Percentiles rank a stretch among this genome's conserved stretches.
These are phyloP conservation scores for Sclerotinia spermophila DNA, from an alignment of 2,329 filamentous ascomycete genomes.

Conservation along the genomic window DNA sequence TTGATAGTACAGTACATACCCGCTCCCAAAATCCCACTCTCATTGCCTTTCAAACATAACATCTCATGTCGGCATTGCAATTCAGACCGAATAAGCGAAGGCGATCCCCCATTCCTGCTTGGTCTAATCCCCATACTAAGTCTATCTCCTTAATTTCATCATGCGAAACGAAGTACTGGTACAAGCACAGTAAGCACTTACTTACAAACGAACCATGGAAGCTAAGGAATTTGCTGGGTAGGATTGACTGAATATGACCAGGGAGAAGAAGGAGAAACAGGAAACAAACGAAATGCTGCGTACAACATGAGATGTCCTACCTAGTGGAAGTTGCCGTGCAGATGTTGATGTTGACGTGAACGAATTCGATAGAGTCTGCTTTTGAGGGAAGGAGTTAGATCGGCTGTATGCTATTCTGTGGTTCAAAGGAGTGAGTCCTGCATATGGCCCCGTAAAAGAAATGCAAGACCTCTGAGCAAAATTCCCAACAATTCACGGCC, in stretches of 20 bases:
- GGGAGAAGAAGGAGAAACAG: background rate
- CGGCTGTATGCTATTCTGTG: background rate
- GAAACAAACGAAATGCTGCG: background rate
- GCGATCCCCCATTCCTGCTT: background rate
- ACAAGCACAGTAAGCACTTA: conserved; percentile 2
- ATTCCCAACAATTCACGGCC: background rate
- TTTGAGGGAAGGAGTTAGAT: background rate
- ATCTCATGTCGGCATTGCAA: background rate
- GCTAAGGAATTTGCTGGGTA: background rate
- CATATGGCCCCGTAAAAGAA: background rate
- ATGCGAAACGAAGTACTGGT: background rate
- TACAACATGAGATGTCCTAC: background rate
- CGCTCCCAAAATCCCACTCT: background rate
- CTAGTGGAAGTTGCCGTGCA: background rate
- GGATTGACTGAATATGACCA: background rate
- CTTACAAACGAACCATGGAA: background rate
- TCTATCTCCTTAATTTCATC: background rate
- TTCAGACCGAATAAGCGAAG: conserved; percentile 8
- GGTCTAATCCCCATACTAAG: background rate
- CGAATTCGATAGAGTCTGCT: background rate
- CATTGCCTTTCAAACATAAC: background rate
- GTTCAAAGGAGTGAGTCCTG: background rate
- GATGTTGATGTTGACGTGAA: background rate
- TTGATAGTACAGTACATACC: background rate
- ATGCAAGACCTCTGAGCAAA: background rate